phyloP scores from a whole-genome alignment of 371 early-diverging fungal genomes.

The Conidiobolus incongruus region DNA sequence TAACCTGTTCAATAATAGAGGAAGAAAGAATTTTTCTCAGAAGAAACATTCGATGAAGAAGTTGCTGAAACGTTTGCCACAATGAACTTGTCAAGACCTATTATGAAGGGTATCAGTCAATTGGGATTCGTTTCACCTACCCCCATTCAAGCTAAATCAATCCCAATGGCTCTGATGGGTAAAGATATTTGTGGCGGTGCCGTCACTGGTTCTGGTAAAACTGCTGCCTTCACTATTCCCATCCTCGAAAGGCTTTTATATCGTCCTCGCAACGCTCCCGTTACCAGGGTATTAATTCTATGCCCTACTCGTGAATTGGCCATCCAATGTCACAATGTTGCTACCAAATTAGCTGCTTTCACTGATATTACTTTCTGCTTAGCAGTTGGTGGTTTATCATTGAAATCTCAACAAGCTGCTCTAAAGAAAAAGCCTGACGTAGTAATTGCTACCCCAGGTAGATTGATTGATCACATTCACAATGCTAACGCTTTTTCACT shows the following conservation, averaged over 20 bases:
- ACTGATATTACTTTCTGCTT: slow-evolving; percentile 74
- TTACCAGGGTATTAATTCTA: slow-evolving; percentile 83
- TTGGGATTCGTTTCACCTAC: slow-evolving; percentile 90
- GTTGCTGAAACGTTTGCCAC: slow-evolving; percentile 50
- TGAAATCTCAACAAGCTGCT: slow-evolving; percentile 81
- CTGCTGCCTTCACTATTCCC: slow-evolving; percentile 94
- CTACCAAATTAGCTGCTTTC: slow-evolving; percentile 60
- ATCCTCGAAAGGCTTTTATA: slow-evolving; percentile 86
- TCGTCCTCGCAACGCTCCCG: slow-evolving; percentile 52
- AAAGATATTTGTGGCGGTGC: slow-evolving; percentile 99
- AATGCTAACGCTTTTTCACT: slow-evolving; percentile 77
- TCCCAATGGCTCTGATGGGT: slow-evolving; percentile 92
- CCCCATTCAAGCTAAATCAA: slow-evolving; percentile 87
- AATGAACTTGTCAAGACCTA: slow-evolving; percentile 85
- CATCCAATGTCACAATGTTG: slow-evolving; percentile 87
- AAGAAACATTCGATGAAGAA: slow-evolving; percentile 19
- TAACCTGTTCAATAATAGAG: slow-evolving; percentile 5
- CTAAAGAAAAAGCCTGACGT: slow-evolving; percentile 84
- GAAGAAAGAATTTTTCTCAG: slow-evolving; percentile 50
- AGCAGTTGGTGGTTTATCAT: slow-evolving; percentile 78
- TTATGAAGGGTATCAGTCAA: slow-evolving; percentile 74
- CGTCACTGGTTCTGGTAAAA: slow-evolving; percentile 99
- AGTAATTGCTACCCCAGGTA: slow-evolving; percentile 99
- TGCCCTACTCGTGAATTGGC: slow-evolving; percentile 99
- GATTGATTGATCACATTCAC: slow-evolving; percentile 95